Percentiles rank a stretch among this genome's conserved stretches.
phyloP scores from a whole-genome alignment of 495 filamentous ascomycete genomes.

The Penicillium argentinense region DNA sequence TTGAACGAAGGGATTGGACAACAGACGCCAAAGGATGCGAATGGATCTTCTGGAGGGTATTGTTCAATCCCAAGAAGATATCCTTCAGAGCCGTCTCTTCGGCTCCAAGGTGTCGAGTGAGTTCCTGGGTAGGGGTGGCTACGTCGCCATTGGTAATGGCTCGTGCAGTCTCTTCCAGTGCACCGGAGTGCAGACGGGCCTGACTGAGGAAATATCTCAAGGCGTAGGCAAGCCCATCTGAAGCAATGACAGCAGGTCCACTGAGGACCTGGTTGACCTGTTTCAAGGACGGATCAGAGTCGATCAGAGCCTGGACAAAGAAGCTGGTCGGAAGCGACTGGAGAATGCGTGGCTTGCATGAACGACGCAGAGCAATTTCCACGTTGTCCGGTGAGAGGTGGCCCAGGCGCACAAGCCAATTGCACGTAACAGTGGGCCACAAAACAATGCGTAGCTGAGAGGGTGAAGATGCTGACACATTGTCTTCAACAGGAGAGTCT shows the following conservation, averaged over 20 bases:
- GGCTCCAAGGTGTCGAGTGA: conserved; percentile 27
- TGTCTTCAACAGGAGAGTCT: conserved; percentile 17
- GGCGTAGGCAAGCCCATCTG: conserved; percentile 45
- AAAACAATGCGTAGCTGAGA: conserved; percentile 45
- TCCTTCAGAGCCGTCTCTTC: conserved; percentile 27
- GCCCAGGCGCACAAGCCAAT: conserved; percentile 63
- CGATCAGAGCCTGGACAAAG: conserved; percentile 57
- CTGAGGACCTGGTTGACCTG: conserved; percentile 55
- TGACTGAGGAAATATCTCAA: conserved; percentile 41
- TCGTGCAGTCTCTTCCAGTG: conserved; percentile 32
- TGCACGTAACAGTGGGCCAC: conserved; percentile 53
- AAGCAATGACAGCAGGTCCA: conserved; percentile 37
- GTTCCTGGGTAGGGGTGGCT: conserved; percentile 20
- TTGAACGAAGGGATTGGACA: conserved; percentile 61
- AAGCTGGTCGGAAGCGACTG: conserved; percentile 52
- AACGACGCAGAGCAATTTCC: conserved; percentile 55
- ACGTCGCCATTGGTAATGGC: conserved; percentile 34
- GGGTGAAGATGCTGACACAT: conserved; percentile 24
- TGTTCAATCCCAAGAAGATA: conserved; percentile 42
- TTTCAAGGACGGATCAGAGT: conserved; percentile 60
- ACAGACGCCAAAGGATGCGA: conserved; percentile 56
- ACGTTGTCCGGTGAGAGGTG: conserved; percentile 62
- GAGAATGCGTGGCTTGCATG: conserved; percentile 45
- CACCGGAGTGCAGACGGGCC: conserved; percentile 32
- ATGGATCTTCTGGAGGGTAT: conserved; percentile 62